Base-by-base conservation (phyloP, 225 moss, liverwort and hornwort species). In the Bryum argenteum region DNA sequence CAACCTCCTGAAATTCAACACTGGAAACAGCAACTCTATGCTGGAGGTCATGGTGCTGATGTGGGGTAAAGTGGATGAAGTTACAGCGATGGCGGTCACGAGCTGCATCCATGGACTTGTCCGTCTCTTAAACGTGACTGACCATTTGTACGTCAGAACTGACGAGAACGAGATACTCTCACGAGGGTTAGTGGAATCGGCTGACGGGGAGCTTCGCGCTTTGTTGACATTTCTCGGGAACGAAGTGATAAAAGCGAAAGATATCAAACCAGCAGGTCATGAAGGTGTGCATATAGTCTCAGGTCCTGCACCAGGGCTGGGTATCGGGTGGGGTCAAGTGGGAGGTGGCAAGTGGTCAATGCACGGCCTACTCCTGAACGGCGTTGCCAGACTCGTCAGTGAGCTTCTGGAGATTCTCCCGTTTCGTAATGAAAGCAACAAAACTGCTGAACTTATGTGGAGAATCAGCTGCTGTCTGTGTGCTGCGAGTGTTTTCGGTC, bases 281-380 rank as follows among this genome's bases (percentile, higher is more conserved):
- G 85, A 82, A 57, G 67, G 33, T 40, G 69, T 52, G 24, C 66
- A 68, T 16, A 80, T 68, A 8, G 28, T 68, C 26, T 79, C 84
- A 1, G 90, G 86, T 13, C 89, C 86, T 74, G 91, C 96, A 52
- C 91, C 96, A 60, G 93, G 96, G 44, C 66, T 93, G 61, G 91
- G 93, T 33, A 51, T 87, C 9, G 96, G 96, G 5, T 97, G 96
- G 96, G 91, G 96, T 44, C 78, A 70, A 53, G 22, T 62, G 8
- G 82, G 86, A 43, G 93, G 87, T 18, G 91, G 93, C 8, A 54
- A 84, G 58, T 97, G 91, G 86, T 89, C 90, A 8, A 91, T 85
- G 65, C 74, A 65, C 23, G 78, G 80, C 18, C 70, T 93, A 13
- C 47, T 83, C 17, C 54, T 86, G 39, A 85, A 90, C 63, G 80